Base-by-base conservation (phyloP, 2,329 filamentous ascomycete species). In the Ceratocystis variospora region DNA sequence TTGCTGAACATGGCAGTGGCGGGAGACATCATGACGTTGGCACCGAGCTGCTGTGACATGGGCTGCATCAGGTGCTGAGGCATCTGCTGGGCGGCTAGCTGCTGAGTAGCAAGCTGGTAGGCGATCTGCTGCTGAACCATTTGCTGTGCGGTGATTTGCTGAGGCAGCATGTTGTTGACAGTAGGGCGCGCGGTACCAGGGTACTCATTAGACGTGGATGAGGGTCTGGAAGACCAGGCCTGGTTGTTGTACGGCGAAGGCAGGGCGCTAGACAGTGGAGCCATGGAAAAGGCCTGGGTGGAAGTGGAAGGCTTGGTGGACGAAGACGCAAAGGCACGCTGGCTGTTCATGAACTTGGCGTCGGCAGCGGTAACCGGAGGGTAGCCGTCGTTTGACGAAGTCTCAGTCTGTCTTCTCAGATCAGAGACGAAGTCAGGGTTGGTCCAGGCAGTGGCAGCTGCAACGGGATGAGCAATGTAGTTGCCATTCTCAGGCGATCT, bases 401-500 rank as follows among this genome's bases (percentile, higher is more conserved):
- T 61, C 12, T 65, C 64, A 5, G 48, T 48, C 25, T 59, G 53
- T 50, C 53, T 65, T n/a, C 25, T 61, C 17, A 61, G 17, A n/a
- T 48, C 37, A 2, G 31, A 46, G 28, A 46, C 64, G 50, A 65
- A 65, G 28, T 65, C 55, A 53, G 64, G 64, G 53, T 65, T 65
- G 31, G 64, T 59, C 64, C 64, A 65, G 17, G 62, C 46, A 22
- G 55, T 37, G 0, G 53, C 33, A 15, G 37, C 19, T 3, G 46
- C 44, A 25, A 33, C 50, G 3, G 33, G n/a, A 41, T 61, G 64
- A 57, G 22, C 45, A 41, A 48, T 31, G 45, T 46, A 46, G 64
- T 57, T 50, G 41, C 57, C 22, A 19, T 31, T 33, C 22, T 62
- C 61, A 15, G 61, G 41, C 10, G 61, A 31, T n/a, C 25, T 28